phyloP scores from a whole-genome alignment of 805 yeast species.

The Wickerhamomyces xylosicus region DNA sequence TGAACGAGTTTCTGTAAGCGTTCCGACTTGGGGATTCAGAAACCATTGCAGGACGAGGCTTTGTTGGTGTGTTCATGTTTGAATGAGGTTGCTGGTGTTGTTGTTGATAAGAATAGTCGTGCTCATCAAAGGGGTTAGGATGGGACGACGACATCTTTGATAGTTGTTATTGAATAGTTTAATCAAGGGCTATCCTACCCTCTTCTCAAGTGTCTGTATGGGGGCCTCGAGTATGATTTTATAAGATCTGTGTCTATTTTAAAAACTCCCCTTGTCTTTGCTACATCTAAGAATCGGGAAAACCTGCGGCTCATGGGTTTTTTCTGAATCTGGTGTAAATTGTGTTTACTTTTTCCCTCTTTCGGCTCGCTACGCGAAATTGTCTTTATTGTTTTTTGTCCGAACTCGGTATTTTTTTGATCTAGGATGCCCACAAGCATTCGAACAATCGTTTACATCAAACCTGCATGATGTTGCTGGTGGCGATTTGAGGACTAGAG shows the following conservation, averaged over 20 bases:
- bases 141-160: neutral
- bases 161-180: no score
- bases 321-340: neutral
- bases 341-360: neutral
- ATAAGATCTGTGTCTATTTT: no score
- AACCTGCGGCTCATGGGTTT: no score
- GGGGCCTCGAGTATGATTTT: no score
- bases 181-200: no score
- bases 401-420: no score
- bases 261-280: neutral
- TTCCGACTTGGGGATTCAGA: neutral
- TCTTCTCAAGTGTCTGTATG: no score
- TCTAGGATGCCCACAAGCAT: no score
- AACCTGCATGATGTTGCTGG: no score
- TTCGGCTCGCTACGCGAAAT: neutral
- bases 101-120: neutral
- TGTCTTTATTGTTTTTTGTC: neutral
- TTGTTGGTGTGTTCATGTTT: neutral
- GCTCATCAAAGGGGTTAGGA: neutral
- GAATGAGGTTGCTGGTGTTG: neutral
- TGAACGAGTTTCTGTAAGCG: neutral
- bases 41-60: neutral
- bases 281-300: no score
- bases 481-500: no score
- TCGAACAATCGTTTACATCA: no score